A percentile compares a stretch with the other conserved stretches of the same genome.
Evolutionary conservation across 805 yeast genomes (phyloP).

Genomic region (Pichia manshurica): DNA sequence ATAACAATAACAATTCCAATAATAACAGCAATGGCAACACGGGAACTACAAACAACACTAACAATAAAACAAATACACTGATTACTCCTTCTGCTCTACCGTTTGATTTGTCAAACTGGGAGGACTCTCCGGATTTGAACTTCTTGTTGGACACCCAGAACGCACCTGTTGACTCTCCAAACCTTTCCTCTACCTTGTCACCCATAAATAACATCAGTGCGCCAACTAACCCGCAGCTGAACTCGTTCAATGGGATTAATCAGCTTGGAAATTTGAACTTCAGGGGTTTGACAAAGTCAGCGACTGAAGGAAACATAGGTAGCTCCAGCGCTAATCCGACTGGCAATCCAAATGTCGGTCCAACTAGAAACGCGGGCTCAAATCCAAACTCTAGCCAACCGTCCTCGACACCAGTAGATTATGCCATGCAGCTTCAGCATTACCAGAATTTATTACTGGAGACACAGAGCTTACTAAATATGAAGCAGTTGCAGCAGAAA

Average conservation of each 20-base stretch:
- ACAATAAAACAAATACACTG: no score
- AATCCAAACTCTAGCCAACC: background rate
- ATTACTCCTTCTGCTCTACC: constrained; percentile 9
- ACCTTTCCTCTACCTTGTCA: constrained; percentile 19
- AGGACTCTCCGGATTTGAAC: constrained; percentile 27
- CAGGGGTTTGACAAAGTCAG: background rate
- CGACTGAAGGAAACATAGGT: background rate
- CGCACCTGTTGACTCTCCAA: constrained; percentile 11
- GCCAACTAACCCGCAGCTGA: background rate
- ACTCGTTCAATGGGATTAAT: background rate
- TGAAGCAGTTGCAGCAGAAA: constrained; percentile 15
- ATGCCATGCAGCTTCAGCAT: constrained; percentile 30
- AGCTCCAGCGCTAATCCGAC: background rate
- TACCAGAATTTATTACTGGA: constrained; percentile 30
- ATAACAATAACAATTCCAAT: background rate
- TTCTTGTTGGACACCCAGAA: constrained; percentile 18
- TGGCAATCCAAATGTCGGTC: background rate
- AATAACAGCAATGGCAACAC: background rate
- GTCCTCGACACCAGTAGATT: constrained; percentile 28
- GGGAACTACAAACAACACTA: no score
- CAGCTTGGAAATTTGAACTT: background rate
- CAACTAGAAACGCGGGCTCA: background rate
- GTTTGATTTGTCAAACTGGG: constrained; percentile 28
- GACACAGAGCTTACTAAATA: constrained; percentile 21
- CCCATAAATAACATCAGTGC: constrained; percentile 21